These are phyloP conservation scores for Aspergillus sp. DNA, from an alignment of 2,329 filamentous ascomycete genomes.

Conservation along the genomic window DNA sequence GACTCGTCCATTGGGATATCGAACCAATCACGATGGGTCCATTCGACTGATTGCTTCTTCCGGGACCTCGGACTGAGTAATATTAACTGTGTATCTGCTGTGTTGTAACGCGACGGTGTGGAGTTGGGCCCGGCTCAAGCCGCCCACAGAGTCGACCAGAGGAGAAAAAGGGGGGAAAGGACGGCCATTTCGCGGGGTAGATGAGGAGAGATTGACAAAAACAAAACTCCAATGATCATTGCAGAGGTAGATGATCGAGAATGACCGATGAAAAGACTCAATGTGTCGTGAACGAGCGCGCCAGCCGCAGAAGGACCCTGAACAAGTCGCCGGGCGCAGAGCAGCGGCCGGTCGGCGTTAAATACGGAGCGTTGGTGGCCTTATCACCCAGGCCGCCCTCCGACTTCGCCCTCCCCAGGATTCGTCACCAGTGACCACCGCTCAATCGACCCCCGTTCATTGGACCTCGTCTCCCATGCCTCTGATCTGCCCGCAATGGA, in stretches of 20 bases:
- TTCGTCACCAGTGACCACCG: neutral
- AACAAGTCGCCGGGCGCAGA: neutral
- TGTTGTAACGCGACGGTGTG: neutral
- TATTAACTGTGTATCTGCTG: neutral
- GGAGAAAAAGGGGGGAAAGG: too few species aligned
- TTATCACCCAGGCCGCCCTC: slow-evolving; percentile 11
- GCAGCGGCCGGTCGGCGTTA: slow-evolving; percentile 5
- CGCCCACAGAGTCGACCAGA: too few species aligned
- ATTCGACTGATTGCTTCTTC: neutral
- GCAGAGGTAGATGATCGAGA: too few species aligned
- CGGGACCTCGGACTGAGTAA: neutral
- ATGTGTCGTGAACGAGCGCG: too few species aligned
- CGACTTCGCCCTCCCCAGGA: slow-evolving; percentile 10
- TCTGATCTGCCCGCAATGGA: too few species aligned
- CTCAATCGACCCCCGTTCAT: neutral
- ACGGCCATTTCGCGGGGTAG: neutral
- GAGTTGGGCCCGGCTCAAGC: too few species aligned
- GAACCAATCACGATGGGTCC: neutral
- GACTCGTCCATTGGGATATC: neutral
- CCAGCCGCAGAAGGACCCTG: too few species aligned
- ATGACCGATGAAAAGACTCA: too few species aligned
- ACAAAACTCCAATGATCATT: too few species aligned
- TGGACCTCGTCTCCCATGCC: neutral
- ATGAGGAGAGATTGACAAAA: neutral
- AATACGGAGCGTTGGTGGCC: slow-evolving; percentile 5